Conservation (phyloP, 2,329 filamentous ascomycete genomes). For the Alternaria sp. region DNA sequence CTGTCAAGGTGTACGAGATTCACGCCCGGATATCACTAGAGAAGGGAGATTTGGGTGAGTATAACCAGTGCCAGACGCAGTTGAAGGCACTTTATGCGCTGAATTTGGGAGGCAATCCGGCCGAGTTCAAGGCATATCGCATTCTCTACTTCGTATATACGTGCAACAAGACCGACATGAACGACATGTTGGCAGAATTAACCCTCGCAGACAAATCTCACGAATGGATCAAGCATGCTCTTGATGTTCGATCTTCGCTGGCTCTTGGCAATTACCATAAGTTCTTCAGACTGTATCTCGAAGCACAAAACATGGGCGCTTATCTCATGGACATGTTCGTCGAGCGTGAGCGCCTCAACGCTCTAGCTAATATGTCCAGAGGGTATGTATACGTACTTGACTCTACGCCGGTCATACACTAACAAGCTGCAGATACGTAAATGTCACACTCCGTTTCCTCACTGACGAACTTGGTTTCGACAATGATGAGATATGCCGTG, state of each 20-base stretch:
- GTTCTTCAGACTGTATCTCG: conserved; percentile 95
- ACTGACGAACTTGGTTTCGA: conserved; percentile 97
- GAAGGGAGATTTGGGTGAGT: conserved; percentile 99
- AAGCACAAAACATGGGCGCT: conserved; percentile 94
- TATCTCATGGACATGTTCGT: conserved; percentile 99
- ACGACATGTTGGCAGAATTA: conserved; percentile 98
- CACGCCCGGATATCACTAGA: conserved; percentile 97
- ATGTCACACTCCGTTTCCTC: conserved; percentile 86
- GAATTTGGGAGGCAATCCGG: conserved; percentile 85
- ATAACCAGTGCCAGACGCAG: conserved; percentile 99
- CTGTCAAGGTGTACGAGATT: conserved; percentile 94
- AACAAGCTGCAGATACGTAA: conserved; percentile 79
- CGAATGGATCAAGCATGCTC: conserved; percentile 82
- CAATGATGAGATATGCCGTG: conserved; percentile 85
- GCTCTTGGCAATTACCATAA: conserved; percentile 96
- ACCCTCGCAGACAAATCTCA: conserved; percentile 94
- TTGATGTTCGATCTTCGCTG: conserved; percentile 88
- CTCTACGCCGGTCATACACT: conserved; percentile 47
- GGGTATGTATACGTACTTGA: conserved; percentile 70
- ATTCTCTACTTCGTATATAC: conserved; percentile 99
- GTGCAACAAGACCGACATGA: conserved; percentile 96
- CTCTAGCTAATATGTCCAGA: conserved; percentile 91
- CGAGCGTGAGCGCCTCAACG: conserved; percentile 87
- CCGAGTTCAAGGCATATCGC: conserved; percentile 99
- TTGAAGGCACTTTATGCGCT: conserved; percentile 88